phyloP scores from a whole-genome alignment of 768 basidiomycete species.

The Strobilomyces confusus region DNA sequence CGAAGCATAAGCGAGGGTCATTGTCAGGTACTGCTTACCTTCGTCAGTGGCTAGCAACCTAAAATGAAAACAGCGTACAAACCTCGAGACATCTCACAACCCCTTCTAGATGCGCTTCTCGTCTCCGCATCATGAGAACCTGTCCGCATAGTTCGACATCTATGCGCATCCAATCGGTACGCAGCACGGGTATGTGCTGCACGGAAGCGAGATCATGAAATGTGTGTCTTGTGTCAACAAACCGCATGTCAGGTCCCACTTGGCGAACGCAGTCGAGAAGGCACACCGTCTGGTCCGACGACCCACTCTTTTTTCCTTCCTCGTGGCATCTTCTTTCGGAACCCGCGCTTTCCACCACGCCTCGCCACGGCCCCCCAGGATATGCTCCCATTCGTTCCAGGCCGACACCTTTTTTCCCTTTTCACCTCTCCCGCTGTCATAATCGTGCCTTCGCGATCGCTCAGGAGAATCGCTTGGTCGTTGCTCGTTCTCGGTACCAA shows the following conservation, averaged over 20 bases:
- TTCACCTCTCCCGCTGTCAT: slow-evolving; percentile 1
- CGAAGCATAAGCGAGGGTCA: slow-evolving; percentile 51
- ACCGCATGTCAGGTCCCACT: slow-evolving; percentile 1
- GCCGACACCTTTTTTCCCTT: slow-evolving; percentile 41
- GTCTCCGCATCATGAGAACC: slow-evolving; percentile 60
- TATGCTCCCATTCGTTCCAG: slow-evolving; percentile 41
- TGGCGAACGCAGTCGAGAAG: neutral
- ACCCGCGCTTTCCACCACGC: slow-evolving; percentile 19
- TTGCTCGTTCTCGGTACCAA: slow-evolving; percentile 14
- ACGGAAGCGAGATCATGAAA: slow-evolving; percentile 60
- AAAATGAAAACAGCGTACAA: slow-evolving; percentile 13
- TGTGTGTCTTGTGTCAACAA: slow-evolving; percentile 43
- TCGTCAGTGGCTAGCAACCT: slow-evolving; percentile 5
- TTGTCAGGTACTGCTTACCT: slow-evolving; percentile 43
- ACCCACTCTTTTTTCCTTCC: slow-evolving; percentile 7
- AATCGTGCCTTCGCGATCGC: neutral
- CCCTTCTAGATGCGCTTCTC: slow-evolving; percentile 65
- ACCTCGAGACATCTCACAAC: slow-evolving; percentile 59
- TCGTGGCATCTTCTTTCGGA: slow-evolving; percentile 11
- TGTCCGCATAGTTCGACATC: slow-evolving; percentile 80
- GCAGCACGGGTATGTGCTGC: slow-evolving; percentile 44
- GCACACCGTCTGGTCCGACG: slow-evolving; percentile 26
- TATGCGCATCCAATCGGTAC: slow-evolving; percentile 64
- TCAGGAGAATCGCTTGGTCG: slow-evolving; percentile 4
- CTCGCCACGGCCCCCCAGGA: slow-evolving; percentile 10